A percentile compares a stretch with the other conserved stretches of the same genome.
phyloP scores from a whole-genome alignment of 2,329 filamentous ascomycete genomes.

The Fusarium transvaalense region DNA sequence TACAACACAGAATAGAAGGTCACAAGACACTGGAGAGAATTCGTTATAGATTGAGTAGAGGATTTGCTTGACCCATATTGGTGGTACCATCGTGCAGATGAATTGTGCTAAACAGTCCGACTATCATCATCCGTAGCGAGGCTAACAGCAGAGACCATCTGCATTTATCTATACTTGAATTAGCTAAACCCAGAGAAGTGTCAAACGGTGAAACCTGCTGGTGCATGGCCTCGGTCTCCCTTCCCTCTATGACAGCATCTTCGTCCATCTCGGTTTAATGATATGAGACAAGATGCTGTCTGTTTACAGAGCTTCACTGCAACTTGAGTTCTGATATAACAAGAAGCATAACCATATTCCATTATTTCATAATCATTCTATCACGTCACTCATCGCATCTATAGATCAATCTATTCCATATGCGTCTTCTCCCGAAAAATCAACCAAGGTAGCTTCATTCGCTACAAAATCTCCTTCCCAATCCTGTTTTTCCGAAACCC shows the following conservation, averaged over 20 bases:
- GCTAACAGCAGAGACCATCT: too few species aligned
- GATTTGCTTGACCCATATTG: too few species aligned
- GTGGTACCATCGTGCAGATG: too few species aligned
- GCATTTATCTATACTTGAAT: too few species aligned
- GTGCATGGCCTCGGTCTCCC: too few species aligned
- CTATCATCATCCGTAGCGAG: too few species aligned
- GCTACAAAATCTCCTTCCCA: constrained; percentile 38
- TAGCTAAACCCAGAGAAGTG: background rate
- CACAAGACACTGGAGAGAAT: constrained; percentile 20
- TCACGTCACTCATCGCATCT: constrained; percentile 11
- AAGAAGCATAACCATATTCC: constrained; percentile 4
- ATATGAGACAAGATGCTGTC: background rate
- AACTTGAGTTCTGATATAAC: background rate
- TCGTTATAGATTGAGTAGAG: background rate
- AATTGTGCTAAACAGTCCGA: too few species aligned
- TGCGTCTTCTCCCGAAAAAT: constrained; percentile 35
- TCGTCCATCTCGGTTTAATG: background rate
- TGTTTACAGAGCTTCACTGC: background rate
- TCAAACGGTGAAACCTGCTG: background rate
- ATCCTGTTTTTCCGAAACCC: constrained; percentile 23
- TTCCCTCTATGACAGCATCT: too few species aligned
- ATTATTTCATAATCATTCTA: constrained; percentile 30
- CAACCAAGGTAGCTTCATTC: constrained; percentile 39
- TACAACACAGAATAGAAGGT: constrained; percentile 21
- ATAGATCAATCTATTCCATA: constrained; percentile 33